Evolutionary conservation across 257 asterid genomes (phyloP).

Genomic region (Gynochthodes officinalis): DNA sequence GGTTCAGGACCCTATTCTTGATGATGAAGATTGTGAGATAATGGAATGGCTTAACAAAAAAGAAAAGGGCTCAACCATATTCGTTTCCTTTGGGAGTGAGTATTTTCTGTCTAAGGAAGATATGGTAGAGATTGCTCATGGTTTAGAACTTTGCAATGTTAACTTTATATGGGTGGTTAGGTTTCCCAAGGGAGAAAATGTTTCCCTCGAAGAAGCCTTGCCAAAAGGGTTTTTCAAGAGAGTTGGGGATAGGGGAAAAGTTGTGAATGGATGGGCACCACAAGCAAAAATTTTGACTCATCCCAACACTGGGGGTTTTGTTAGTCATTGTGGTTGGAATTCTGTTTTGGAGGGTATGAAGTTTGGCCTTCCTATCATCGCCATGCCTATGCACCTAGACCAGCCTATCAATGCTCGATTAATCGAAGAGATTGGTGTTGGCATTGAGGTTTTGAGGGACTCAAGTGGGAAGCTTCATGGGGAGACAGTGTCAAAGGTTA

Average conservation of each 20-base stretch:
- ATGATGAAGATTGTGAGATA: background rate
- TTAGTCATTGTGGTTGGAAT: slow-evolving; percentile 27
- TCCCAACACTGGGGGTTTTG: slow-evolving; percentile 18
- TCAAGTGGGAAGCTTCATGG: background rate
- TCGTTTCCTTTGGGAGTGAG: slow-evolving; percentile 24
- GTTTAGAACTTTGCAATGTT: slow-evolving; percentile 17
- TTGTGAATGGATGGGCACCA: slow-evolving; percentile 22
- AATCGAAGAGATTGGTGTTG: slow-evolving; percentile 9
- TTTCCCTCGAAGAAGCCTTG: slow-evolving; percentile 2
- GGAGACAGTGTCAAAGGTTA: slow-evolving; percentile 3
- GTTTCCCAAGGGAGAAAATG: slow-evolving; percentile 14
- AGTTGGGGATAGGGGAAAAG: slow-evolving; percentile 14
- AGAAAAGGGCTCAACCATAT: slow-evolving; percentile 11
- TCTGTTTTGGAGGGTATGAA: slow-evolving; percentile 17
- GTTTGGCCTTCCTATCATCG: slow-evolving; percentile 22
- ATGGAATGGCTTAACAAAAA: slow-evolving; percentile 17
- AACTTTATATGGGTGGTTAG: slow-evolving; percentile 25
- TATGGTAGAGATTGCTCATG: slow-evolving; percentile 20
- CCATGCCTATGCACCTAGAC: slow-evolving; percentile 21
- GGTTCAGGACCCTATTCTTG: slow-evolving; percentile 13
- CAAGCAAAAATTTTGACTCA: slow-evolving; percentile 16
- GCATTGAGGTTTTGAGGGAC: slow-evolving; percentile 17
- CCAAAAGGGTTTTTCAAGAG: slow-evolving; percentile 7
- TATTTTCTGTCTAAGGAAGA: slow-evolving; percentile 15
- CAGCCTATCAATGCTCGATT: slow-evolving; percentile 25